Conservation (phyloP, 345 rosid genomes). For the Salix koriyanagi region DNA sequence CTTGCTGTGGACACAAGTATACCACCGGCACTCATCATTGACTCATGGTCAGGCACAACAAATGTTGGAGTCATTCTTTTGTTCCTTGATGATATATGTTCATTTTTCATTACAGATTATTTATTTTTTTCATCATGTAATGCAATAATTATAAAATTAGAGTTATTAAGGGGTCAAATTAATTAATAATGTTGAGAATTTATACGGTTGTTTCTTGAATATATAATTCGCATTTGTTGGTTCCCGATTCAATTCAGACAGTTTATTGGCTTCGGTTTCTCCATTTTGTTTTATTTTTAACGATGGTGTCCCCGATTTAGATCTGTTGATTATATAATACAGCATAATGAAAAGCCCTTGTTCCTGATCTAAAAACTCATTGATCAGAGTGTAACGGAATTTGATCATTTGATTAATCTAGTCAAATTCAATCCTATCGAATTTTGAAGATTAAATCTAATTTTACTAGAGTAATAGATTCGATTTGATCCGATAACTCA, state of each 20-base stretch:
- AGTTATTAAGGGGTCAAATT: background rate
- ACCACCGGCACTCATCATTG: background rate
- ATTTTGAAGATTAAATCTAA: too few species aligned
- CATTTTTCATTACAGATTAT: background rate
- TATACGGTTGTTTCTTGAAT: background rate
- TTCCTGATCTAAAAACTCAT: too few species aligned
- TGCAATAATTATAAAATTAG: background rate
- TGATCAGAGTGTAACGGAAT: too few species aligned
- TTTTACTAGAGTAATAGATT: too few species aligned
- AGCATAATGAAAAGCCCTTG: too few species aligned
- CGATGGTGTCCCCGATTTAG: too few species aligned
- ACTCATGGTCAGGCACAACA: background rate
- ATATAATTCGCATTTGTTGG: background rate
- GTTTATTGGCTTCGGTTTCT: background rate
- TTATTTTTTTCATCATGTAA: background rate
- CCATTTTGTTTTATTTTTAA: background rate
- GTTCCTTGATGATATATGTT: background rate
- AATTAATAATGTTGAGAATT: background rate
- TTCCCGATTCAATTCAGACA: background rate
- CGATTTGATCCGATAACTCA: too few species aligned
- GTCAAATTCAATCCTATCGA: too few species aligned
- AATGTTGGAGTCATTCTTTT: background rate
- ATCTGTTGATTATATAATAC: too few species aligned
- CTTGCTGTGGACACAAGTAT: constrained; percentile 34
- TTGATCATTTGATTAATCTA: too few species aligned